These are phyloP conservation scores for Millerozyma miso DNA, from an alignment of 805 yeast species.

Conservation along the genomic window DNA sequence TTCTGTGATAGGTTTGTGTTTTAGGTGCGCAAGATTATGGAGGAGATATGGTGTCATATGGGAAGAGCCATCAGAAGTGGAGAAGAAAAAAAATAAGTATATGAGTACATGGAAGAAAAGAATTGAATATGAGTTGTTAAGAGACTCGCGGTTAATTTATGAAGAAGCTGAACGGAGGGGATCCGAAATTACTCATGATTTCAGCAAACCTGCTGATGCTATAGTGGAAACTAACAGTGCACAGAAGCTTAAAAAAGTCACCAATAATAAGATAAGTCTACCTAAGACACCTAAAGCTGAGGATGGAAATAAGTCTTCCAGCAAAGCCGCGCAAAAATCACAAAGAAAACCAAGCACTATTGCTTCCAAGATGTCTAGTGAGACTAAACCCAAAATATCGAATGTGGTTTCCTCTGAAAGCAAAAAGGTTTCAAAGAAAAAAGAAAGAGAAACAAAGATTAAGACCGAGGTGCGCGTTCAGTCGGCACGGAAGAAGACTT, in stretches of 20 bases:
- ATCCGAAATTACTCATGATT: slow-evolving; percentile 18
- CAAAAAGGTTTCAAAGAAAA: not conserved
- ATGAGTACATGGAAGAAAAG: slow-evolving; percentile 55
- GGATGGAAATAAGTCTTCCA: not conserved
- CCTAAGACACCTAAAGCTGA: not conserved
- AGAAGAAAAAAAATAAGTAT: slow-evolving; percentile 42
- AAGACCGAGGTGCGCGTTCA: not conserved
- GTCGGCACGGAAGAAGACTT: not conserved
- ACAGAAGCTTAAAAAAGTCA: not conserved
- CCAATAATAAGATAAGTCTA: not conserved
- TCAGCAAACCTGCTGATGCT: not conserved
- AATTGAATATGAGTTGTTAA: slow-evolving; percentile 62
- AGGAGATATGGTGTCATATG: slow-evolving; percentile 82
- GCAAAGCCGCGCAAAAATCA: slow-evolving; percentile 1
- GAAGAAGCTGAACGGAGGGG: slow-evolving; percentile 42
- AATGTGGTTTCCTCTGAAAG: not conserved
- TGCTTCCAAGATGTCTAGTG: not conserved
- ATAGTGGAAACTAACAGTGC: not conserved
- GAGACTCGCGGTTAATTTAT: slow-evolving; percentile 55
- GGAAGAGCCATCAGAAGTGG: slow-evolving; percentile 72
- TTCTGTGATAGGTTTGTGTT: slow-evolving; percentile 61
- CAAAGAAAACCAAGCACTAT: not conserved
- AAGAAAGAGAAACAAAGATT: not conserved
- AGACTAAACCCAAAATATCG: not conserved
- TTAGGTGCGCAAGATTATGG: slow-evolving; percentile 89